Evolutionary conservation across 306 rosid species (phyloP).

Genomic region (Sesbania bispinosa): DNA sequence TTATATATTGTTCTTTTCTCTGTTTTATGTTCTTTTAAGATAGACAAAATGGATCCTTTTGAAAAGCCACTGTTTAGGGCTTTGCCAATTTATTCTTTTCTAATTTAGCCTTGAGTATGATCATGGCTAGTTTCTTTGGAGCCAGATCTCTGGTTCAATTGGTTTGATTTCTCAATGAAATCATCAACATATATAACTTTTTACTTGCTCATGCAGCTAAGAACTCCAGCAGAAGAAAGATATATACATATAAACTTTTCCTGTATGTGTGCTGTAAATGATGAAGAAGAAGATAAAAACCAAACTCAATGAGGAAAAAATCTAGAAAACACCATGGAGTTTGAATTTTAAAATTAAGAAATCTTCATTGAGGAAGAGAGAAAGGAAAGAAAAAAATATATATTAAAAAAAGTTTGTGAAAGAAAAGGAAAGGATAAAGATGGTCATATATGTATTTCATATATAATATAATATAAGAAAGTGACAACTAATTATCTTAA

Average conservation of each 20-base stretch:
- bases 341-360: slow-evolving; percentile 4
- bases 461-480: too few species aligned
- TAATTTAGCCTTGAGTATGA: slow-evolving; percentile 19
- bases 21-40: slow-evolving; percentile 30
- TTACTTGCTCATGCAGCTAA: slow-evolving; percentile 34
- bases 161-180: slow-evolving; percentile 15
- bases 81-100: slow-evolving; percentile 20
- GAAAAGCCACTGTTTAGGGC: slow-evolving; percentile 39
- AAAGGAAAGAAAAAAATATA: slow-evolving; percentile 18
- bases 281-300: background rate
- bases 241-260: slow-evolving; percentile 19
- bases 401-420: background rate
- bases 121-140: slow-evolving; percentile 1
- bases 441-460: slow-evolving; percentile 21
- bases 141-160: slow-evolving; percentile 36
- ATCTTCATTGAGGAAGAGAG: background rate
- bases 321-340: slow-evolving; percentile 12
- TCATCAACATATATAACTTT: slow-evolving; percentile 21
- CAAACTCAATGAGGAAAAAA: slow-evolving; percentile 3
- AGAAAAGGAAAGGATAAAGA: slow-evolving; percentile 30
- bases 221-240: slow-evolving; percentile 23
- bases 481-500: slow-evolving; percentile 14
- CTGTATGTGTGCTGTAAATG: too few species aligned
- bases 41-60: slow-evolving; percentile 32
- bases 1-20: slow-evolving; percentile 17